Evolutionary conservation across 2,329 filamentous ascomycete genomes (phyloP), one percentile per base, ranked within the genome.

Genomic region (Colletotrichum plurivorum): DNA sequence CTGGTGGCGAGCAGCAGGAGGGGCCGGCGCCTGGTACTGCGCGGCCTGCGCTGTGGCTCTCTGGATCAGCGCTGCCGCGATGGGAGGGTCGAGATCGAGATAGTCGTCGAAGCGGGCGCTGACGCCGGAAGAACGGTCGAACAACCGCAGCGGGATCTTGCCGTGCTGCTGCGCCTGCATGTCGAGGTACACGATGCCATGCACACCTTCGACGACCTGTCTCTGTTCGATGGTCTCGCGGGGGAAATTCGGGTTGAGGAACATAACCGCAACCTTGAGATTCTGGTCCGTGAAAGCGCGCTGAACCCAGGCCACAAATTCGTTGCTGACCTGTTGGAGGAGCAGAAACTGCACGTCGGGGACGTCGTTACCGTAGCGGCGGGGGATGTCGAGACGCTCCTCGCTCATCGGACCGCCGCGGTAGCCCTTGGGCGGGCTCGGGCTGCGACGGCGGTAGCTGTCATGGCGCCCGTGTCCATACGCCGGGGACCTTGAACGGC

Each of bases 321-420:
- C 91, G 69, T 92, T 86, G 68, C 92, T 89, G 13, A 97, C 87
- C 73, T 94, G 90, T 72, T 95, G 91, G 52, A 95, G 85, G 5
- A 97, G 88, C 31, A 98, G 88, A 36, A 98, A 89, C 78, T 98
- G 94, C 16, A 98, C 92, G 74, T 98, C 94, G 2, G 95, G 95
- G 22, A 98, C 90, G 72, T 96, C 90, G 66, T 87, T 84, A 5
- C 93, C 90, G 67, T 90, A 88, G 66, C 94, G 87, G 64, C 90
- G 88, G 51, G 94, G 93, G 8, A 97, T 88, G 36, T 93, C 91
- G 13, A 94, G 83, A 43, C 89, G 84, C 71, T 92, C 89, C 41
- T 84, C 67, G 82, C 62, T 91, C 87, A 65, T 84, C 79, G 54
- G 80, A 57, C 85, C 80, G 39, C 86, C 75, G 4, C 80, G 78